These are phyloP conservation scores for Drechslerella stenobrocha DNA, from an alignment of 2,329 filamentous ascomycete genomes.

Conservation along the genomic window DNA sequence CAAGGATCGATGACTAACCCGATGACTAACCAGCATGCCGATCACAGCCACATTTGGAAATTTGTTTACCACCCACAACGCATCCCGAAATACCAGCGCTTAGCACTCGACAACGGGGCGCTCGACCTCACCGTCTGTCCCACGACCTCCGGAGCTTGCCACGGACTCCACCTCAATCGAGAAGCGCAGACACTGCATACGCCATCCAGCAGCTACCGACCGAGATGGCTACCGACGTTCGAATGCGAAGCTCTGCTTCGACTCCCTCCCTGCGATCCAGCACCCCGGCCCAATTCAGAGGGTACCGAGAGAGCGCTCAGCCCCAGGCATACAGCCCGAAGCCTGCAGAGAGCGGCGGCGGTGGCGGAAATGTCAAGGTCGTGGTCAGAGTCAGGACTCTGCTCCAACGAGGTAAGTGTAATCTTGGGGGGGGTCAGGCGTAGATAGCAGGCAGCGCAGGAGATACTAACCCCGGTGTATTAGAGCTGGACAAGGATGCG, in stretches of 20 bases:
- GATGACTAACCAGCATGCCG: too few species aligned
- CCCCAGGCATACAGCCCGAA: slow-evolving; percentile 53
- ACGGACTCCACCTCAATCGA: slow-evolving; percentile 19
- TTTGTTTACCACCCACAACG: slow-evolving; percentile 42
- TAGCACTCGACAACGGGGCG: background rate
- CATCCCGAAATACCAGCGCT: slow-evolving; percentile 36
- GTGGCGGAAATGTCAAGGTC: slow-evolving; percentile 78
- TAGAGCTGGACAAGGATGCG: slow-evolving; percentile 78
- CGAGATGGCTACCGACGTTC: slow-evolving; percentile 49
- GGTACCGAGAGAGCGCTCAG: slow-evolving; percentile 27
- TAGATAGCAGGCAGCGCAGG: slow-evolving; percentile 4
- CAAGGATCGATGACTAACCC: slow-evolving; percentile 34
- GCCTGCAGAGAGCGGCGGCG: slow-evolving; percentile 65
- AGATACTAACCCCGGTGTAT: slow-evolving; percentile 52
- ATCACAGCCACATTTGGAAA: slow-evolving; percentile 30
- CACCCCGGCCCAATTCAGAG: slow-evolving; percentile 42
- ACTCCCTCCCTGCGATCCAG: slow-evolving; percentile 76
- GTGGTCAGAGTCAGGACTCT: slow-evolving; percentile 80
- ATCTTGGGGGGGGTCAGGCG: slow-evolving; percentile 3
- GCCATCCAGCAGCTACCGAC: slow-evolving; percentile 8
- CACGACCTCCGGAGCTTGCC: too few species aligned
- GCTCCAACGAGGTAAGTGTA: slow-evolving; percentile 69
- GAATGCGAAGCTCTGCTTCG: slow-evolving; percentile 69
- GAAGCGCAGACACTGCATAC: slow-evolving; percentile 9
- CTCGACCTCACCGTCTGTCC: too few species aligned